Conservation (phyloP, 257 asterid genomes). For the Mentha longifolia region DNA sequence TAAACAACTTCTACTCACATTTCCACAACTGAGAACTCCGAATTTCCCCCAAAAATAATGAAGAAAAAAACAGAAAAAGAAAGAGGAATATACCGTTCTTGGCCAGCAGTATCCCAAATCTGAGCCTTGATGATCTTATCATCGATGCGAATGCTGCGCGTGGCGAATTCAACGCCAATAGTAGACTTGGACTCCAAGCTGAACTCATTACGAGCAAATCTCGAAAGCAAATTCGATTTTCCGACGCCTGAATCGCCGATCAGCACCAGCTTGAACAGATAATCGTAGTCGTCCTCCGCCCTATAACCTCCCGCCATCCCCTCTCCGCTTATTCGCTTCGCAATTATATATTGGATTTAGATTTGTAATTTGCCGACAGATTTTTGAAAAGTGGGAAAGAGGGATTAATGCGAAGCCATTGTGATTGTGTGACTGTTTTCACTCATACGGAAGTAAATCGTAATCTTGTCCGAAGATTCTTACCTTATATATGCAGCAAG, state of each 20-base stretch:
- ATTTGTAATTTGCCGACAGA: constrained; percentile 16
- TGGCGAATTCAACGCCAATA: constrained; percentile 67
- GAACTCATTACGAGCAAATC: constrained; percentile 66
- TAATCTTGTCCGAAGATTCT: no score
- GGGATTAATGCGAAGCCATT: neutral
- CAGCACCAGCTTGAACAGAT: constrained; percentile 62
- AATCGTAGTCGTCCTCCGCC: constrained; percentile 68
- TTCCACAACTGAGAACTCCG: no score
- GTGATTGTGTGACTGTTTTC: no score
- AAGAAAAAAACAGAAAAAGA: neutral
- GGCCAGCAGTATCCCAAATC: constrained; percentile 83
- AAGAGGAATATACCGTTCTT: constrained; percentile 45
- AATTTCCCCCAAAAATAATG: neutral
- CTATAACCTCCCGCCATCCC: constrained; percentile 61
- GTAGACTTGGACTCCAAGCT: constrained; percentile 69
- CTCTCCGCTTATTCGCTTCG: neutral
- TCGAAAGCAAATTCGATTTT: constrained; percentile 57
- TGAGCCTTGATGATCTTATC: constrained; percentile 65
- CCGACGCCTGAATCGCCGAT: constrained; percentile 74
- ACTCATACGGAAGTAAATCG: no score
- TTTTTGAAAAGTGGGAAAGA: constrained; percentile 12
- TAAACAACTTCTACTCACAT: neutral
- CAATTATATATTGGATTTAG: neutral
- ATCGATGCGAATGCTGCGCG: constrained; percentile 60
- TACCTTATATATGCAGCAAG: no score